A percentile compares a stretch with the other conserved stretches of the same genome.
Evolutionary conservation across 2,329 filamentous ascomycete genomes (phyloP).

Genomic region (Pyricularia pennisetigena): DNA sequence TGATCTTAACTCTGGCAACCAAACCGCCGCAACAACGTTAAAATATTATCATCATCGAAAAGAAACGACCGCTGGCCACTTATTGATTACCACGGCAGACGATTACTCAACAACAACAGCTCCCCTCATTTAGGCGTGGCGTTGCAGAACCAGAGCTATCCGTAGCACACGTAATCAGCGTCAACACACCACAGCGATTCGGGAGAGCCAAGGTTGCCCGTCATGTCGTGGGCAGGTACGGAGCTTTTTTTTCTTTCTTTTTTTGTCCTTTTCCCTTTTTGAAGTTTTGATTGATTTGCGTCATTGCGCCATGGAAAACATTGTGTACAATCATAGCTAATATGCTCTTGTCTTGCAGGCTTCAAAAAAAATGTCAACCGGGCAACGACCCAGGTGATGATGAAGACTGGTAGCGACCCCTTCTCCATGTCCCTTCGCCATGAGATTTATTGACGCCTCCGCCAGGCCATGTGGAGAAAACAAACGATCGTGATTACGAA

Average conservation of each 20-base stretch:
- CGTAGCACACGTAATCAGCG: neutral
- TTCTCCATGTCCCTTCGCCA: constrained; percentile 12
- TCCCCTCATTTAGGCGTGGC: neutral
- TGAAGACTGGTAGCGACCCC: constrained; percentile 71
- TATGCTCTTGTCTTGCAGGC: constrained; percentile 31
- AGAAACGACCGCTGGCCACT: neutral
- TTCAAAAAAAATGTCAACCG: constrained; percentile 98
- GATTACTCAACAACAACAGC: neutral
- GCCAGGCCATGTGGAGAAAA: constrained; percentile 89
- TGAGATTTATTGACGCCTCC: neutral
- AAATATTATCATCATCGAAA: neutral
- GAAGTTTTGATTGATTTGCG: constrained; percentile 5
- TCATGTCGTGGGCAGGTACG: constrained; percentile 39
- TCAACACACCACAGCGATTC: neutral
- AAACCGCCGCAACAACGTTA: neutral
- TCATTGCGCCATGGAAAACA: neutral
- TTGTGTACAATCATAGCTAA: neutral
- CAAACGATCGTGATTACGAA: constrained; percentile 96
- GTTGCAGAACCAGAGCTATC: neutral
- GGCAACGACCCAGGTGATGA: constrained; percentile 99
- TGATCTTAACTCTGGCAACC: neutral
- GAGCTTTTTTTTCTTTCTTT: too few species aligned
- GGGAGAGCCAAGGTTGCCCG: constrained; percentile 12
- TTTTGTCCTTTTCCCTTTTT: too few species aligned
- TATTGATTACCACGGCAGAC: neutral